phyloP scores from a whole-genome alignment of 2,329 filamentous ascomycete genomes.

The Zasmidium cellare region DNA sequence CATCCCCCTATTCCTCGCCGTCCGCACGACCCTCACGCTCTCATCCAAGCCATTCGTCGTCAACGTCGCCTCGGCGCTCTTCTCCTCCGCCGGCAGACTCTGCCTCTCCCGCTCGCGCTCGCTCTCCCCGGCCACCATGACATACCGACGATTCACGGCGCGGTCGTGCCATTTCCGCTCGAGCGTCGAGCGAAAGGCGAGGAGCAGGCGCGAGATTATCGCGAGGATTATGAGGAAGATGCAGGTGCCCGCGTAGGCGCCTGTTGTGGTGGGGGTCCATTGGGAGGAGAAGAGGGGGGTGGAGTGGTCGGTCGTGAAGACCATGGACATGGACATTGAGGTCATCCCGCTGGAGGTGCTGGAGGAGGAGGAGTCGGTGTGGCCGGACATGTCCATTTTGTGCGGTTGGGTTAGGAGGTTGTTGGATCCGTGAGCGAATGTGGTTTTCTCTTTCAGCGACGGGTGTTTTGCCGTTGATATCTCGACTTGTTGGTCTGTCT shows the following conservation, averaged over 20 bases:
- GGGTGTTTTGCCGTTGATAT: not conserved
- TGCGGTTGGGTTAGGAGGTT: not conserved
- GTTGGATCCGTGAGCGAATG: not conserved
- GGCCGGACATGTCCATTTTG: slow-evolving; percentile 7
- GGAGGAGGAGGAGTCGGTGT: slow-evolving; percentile 1
- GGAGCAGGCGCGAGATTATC: slow-evolving; percentile 65
- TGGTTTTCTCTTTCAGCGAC: not conserved
- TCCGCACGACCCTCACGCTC: slow-evolving; percentile 67
- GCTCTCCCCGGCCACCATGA: slow-evolving; percentile 65
- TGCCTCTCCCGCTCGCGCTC: slow-evolving; percentile 49
- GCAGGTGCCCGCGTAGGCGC: slow-evolving; percentile 82
- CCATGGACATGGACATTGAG: slow-evolving; percentile 43
- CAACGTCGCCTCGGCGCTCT: slow-evolving; percentile 65
- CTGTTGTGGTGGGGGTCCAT: slow-evolving; percentile 72
- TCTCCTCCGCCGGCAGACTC: slow-evolving; percentile 33
- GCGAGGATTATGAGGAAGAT: slow-evolving; percentile 84
- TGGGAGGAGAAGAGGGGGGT: slow-evolving; percentile 66
- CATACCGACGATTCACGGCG: slow-evolving; percentile 73
- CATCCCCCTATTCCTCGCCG: slow-evolving; percentile 42
- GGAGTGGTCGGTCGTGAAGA: slow-evolving; percentile 64
- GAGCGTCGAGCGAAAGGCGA: slow-evolving; percentile 66
- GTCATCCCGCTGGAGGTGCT: not conserved
- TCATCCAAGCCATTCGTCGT: slow-evolving; percentile 80
- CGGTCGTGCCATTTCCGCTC: slow-evolving; percentile 69
- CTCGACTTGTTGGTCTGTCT: not conserved